phyloP scores from a whole-genome alignment of 768 basidiomycete species.

The Boletellus ananas region DNA sequence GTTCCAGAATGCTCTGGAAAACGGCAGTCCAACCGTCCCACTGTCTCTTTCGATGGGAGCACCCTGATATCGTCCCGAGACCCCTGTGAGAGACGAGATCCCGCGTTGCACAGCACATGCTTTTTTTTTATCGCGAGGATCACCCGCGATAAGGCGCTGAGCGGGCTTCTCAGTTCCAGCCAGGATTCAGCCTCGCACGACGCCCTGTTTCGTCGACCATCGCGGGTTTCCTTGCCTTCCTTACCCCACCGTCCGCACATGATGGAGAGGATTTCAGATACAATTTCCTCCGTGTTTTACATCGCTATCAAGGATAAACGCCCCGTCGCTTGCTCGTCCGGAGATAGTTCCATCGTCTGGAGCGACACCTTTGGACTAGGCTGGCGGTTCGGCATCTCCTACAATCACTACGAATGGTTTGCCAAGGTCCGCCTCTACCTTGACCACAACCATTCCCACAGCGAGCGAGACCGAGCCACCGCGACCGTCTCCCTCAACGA shows the following conservation, averaged over 20 bases:
- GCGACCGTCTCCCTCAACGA: slow-evolving; percentile 12
- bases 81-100: no score
- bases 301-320: slow-evolving; percentile 19
- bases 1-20: no score
- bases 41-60: no score
- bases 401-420: slow-evolving; percentile 20
- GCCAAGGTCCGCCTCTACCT: slow-evolving; percentile 22
- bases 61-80: no score
- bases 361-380: slow-evolving; percentile 26
- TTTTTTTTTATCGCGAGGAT: not conserved
- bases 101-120: no score
- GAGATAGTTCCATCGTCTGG: slow-evolving; percentile 14
- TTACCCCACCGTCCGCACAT: not conserved
- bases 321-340: slow-evolving; percentile 13
- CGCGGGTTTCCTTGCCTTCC: not conserved
- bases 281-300: slow-evolving; percentile 22
- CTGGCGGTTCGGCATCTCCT: slow-evolving; percentile 27
- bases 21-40: no score
- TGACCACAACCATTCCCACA: slow-evolving; percentile 24
- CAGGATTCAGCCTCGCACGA: not conserved
- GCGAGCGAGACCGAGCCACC: slow-evolving; percentile 18
- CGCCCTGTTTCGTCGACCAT: not conserved
- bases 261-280: slow-evolving; percentile 27
- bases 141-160: not conserved
- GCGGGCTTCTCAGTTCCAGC: no score